These are phyloP conservation scores for Picea glauca DNA, from an alignment of 75 land plant genomes.

Conservation along the genomic window DNA sequence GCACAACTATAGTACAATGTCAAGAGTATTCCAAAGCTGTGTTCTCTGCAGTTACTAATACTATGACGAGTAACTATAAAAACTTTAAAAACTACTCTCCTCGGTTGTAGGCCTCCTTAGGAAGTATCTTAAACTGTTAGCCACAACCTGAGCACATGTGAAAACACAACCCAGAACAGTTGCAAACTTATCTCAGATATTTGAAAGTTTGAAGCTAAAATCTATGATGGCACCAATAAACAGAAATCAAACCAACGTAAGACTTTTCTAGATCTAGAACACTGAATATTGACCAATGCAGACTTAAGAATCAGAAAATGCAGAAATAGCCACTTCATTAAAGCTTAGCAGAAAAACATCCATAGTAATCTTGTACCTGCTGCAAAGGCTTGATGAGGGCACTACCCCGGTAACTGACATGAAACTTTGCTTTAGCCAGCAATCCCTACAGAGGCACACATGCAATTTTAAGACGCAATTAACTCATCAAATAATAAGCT, in stretches of 20 bases:
- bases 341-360: not conserved
- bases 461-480: not conserved
- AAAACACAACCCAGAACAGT: not conserved
- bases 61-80: not conserved
- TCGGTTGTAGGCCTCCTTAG: constrained; percentile 66
- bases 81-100: constrained; percentile 55
- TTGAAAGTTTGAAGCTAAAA: too few species aligned
- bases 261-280: not conserved
- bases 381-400: constrained; percentile 66
- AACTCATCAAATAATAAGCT: not conserved
- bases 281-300: not conserved
- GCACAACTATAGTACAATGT: not conserved
- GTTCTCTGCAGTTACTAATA: not conserved
- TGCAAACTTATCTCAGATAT: not conserved
- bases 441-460: constrained; percentile 53
- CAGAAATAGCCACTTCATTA: not conserved
- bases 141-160: constrained; percentile 47
- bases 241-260: not conserved
- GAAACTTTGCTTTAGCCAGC: constrained; percentile 92
- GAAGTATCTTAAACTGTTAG: constrained; percentile 63
- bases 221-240: not conserved
- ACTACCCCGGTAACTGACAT: constrained; percentile 79
- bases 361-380: constrained; percentile 37
- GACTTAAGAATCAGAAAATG: not conserved
- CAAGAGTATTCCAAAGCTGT: too few species aligned